Evolutionary conservation across 1,139 yeast genomes (phyloP), one percentile per base, ranked within the genome.

Genomic region (Magnusiomyces paraingens): DNA sequence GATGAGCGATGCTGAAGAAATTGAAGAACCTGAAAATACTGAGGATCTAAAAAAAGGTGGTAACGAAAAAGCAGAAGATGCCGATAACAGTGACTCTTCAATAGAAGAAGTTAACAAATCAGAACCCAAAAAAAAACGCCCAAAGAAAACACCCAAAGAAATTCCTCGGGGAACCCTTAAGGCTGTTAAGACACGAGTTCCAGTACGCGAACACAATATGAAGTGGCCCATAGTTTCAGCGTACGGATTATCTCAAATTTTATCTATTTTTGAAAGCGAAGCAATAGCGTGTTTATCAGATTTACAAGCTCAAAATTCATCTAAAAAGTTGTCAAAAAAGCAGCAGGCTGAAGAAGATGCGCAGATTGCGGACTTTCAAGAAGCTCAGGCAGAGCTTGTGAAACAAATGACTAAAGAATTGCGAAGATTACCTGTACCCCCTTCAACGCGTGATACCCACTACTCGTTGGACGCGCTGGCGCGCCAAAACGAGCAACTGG

Each of bases 371-470:
- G 14, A n/a, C 17, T 12, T 22, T 14, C 17, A 32, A 12, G 5
- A 14, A 4, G 26, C 21, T 11, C 36, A 35, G 39, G 48, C 38
- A 14, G 41, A 38, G 5, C 17, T n/a, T 15, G 41, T n/a, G 41
- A 29, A 43, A 35, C 49, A 29, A 39, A 47, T 17, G 15, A 52
- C 21, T 50, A 52, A 8, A 35, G 48, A 22, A 17, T 55, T 47
- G 51, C 57, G 49, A 26, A 32, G 42, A 32, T 41, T 43, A 15
- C 60, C 59, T 2, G 63, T 63, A 1, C 66, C 66, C 6, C 62
- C 61, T 1, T 49, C 52, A 6, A 59, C 64, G 3, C 53, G 58
- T 12, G 61, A 62, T 29, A 29, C 53, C 15, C 62, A 59, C 47
- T 62, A 57, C 49, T 58, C 53, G 39, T 55, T 56, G 41, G 63